These are phyloP conservation scores for Suillus plorans DNA, from an alignment of 768 basidiomycete species.

Conservation along the genomic window DNA sequence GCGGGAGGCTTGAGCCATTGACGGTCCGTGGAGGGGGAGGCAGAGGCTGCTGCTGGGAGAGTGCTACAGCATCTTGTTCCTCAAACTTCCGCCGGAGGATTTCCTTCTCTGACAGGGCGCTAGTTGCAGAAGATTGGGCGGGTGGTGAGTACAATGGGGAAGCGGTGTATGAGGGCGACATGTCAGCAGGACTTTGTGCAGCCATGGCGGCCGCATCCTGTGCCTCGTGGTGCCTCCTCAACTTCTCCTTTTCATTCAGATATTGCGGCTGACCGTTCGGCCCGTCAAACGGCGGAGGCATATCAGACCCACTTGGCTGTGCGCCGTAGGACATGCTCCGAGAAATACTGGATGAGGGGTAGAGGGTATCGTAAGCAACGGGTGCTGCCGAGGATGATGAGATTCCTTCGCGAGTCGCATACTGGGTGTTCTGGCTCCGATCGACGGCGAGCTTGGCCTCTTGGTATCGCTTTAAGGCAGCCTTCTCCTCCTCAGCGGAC, in stretches of 20 bases:
- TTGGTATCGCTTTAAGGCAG: conserved; percentile 62
- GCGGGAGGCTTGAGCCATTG: conserved; percentile 31
- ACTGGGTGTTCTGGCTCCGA: conserved; percentile 46
- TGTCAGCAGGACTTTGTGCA: conserved; percentile 16
- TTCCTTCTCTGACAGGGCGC: conserved; percentile 53
- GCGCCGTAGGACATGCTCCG: conserved; percentile 21
- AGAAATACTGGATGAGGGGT: conserved; percentile 40
- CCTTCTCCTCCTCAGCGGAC: conserved; percentile 76
- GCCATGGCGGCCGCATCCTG: conserved; percentile 58
- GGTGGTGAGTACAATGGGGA: conserved; percentile 17
- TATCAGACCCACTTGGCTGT: conserved; percentile 28
- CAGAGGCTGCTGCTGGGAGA: conserved; percentile 20
- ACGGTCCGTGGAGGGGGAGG: conserved; percentile 24
- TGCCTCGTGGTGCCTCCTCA: conserved; percentile 63
- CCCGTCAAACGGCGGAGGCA: conserved; percentile 58
- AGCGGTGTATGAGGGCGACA: conserved; percentile 13
- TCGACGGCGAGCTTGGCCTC: conserved; percentile 73
- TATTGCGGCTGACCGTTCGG: conserved; percentile 37
- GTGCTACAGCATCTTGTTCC: conserved; percentile 48
- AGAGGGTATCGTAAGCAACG: conserved; percentile 63
- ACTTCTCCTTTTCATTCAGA: conserved; percentile 64
- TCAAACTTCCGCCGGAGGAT: conserved; percentile 54
- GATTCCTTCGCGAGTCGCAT: conserved; percentile 21
- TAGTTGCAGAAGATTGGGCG: conserved; percentile 24
- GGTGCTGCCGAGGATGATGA: conserved; percentile 39